These are phyloP conservation scores for Acanthamoeba triangularis DNA, from an alignment of 208 protist species.

Conservation along the genomic window DNA sequence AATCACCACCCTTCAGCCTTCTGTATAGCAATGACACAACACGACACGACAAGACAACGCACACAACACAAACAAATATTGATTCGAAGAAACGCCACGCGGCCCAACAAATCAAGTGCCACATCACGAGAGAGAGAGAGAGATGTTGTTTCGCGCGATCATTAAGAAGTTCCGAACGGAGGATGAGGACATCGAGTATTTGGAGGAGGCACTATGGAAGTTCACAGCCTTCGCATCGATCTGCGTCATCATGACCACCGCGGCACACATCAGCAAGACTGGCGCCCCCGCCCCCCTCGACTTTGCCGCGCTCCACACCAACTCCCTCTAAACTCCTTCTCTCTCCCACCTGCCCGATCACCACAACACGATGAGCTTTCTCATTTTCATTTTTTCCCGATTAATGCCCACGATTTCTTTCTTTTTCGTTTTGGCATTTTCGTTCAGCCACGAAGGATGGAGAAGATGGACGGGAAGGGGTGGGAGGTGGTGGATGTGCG, in stretches of 20 bases:
- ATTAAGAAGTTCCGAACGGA: slow-evolving; percentile 77
- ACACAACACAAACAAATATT: too few relatives aligned
- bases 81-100: too few relatives aligned
- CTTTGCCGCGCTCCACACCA: not conserved
- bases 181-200: slow-evolving; percentile 66
- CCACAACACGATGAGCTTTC: too few relatives aligned
- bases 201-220: slow-evolving; percentile 73
- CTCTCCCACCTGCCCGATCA: too few relatives aligned
- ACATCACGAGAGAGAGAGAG: not conserved
- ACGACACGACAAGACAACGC: not conserved
- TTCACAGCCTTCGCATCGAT: slow-evolving; percentile 67
- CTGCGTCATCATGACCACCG: slow-evolving; percentile 72
- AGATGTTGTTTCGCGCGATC: slow-evolving; percentile 69
- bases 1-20: too few relatives aligned
- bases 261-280: slow-evolving; percentile 23
- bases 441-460: too few relatives aligned
- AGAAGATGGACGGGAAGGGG: not conserved
- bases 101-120: too few relatives aligned
- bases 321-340: not conserved
- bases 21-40: too few relatives aligned
- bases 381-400: too few relatives aligned
- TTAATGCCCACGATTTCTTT: too few relatives aligned
- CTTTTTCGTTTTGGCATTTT: too few relatives aligned
- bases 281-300: not conserved
- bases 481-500: slow-evolving; percentile 11